Base-by-base conservation (phyloP, 192 early-diverging fungal genomes). In the Lobosporangium transversale region DNA sequence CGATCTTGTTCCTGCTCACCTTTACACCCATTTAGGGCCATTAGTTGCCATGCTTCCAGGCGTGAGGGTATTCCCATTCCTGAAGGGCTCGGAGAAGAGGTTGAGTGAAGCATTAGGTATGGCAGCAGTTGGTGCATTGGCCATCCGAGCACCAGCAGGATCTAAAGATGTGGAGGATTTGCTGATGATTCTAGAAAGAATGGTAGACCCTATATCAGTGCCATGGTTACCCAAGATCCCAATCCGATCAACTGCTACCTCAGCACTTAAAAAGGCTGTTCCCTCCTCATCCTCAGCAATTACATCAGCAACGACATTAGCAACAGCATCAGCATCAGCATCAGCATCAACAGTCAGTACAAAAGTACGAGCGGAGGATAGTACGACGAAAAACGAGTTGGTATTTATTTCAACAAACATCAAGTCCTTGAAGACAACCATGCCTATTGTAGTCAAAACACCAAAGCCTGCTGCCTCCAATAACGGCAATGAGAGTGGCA, bases 211-310 rank as follows among this genome's bases (percentile, higher is more conserved):
- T 0, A 67, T 76, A 24, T 58, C 36, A 2, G 73, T 62, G 21
- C 52, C 73, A 17, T 76, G 73, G 73, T 35, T 76, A 35, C 73
- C 73, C 5, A 67, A 76, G 12, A n/a, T n/a, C n/a, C n/a, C n/a
- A n/a, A n/a, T n/a, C n/a, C n/a, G n/a, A n/a, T n/a, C n/a, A n/a
- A n/a, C n/a, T n/a, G n/a, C n/a, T n/a, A n/a, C n/a, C n/a, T n/a
- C n/a, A n/a, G n/a, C n/a, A n/a, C 47, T 65, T 35, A 29, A 58
- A 31, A 2, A 2, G 8, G 27, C 51, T 3, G 50, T 26, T 51
- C 7, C 20, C 3, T 40, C 37, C 14, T 40, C 6, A 20, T 20
- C 52, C 31, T 30, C 31, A 12, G 15, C 27, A 23, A 53, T 32
- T 4, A 51, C 53, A 3, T 23, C 53, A 4, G 15, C 12, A 47